Base-by-base conservation (phyloP, 164 flowering plant genomes). In the Houttuynia cordata region DNA sequence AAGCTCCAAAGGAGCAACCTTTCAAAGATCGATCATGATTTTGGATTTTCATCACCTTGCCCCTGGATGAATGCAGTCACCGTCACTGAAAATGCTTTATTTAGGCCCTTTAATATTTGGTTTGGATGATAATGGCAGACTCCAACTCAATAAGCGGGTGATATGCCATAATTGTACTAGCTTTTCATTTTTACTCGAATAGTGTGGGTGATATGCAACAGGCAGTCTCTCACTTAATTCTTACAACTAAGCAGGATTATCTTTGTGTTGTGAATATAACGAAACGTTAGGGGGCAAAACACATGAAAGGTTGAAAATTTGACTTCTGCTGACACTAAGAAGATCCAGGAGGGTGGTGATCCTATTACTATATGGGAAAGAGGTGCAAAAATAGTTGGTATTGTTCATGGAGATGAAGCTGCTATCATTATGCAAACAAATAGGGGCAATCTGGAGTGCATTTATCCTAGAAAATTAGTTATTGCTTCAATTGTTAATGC, bases 361-460 rank as follows among this genome's bases (percentile, higher is more conserved):
- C 79, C 52, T 37, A 76, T 86, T 51, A 77, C 75, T 68, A 65
- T 93, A 21, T 93, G 97, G 99, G 99, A 93, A 79, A 85, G 83
- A 74, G 95, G 96, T 67, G 87, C 99, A 40, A 82, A 76, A 70
- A 59, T 93, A 67, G 60, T 81, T 67, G 95, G 95, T 22, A 87
- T 85, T 57, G 76, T 93, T 64, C 87, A 93, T 79, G 97, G 97
- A 64, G 95, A 91, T 74, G 96, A 81, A 75, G 91, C 95, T 64
- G 86, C 89, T 62, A 78, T 86, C 55, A 65, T 93, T 65, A 21
- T 93, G 37, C 96, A 90, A 79, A 83, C 99, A 52, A 71, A 59
- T 60, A 76, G 99, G 14, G 97, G 99, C 64, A 93, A 86, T 67
- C 74, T 93, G 53, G 99, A 90, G 67, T 83, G 96, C 74, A 75